Evolutionary conservation across 1,139 yeast species (phyloP), one percentile per base, ranked within the genome.

Genomic region (Spathaspora sp.): DNA sequence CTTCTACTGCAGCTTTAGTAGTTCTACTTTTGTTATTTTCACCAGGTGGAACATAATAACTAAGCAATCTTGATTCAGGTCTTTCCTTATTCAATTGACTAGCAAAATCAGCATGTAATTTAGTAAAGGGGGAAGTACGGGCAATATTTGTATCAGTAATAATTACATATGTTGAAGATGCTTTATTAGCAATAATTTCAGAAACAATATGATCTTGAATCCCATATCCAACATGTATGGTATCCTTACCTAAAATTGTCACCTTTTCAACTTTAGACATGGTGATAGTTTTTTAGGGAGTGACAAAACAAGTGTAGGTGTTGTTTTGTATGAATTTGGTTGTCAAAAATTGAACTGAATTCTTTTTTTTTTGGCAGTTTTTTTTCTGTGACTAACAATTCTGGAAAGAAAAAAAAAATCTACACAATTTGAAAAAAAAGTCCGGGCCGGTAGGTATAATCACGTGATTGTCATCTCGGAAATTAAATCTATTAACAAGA

Each of bases 1-100:
- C 99, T 69, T 95, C 99, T 49, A 95, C 91, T 18, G 82, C 84
- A 23, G 95, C 98, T 67, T 95, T 95, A 39, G 97, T 90, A 46
- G 81, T 82, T 56, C 99, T 79, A 52, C 81, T 86, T 71, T 95
- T 95, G 65, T 88, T 86, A 46, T 89, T 82, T 65, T 95, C 99
- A 41, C 99, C 99, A 0, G 99, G 99, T 6, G 95, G 75, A 17
- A 95, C 89, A 11, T 78, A 74, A 63, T 86, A 91, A 20, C 82
- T 74, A 47, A 95, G 71, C 38, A 95, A 67, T 53, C 98, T 78
- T 2, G 91, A 76, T 7, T 65, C 67, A 0, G 82, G 78, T 34
- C 70, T 56, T 36, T 53, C 47, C n/a, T 43, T 48, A 4, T 49
- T 45, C 43, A 81, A 56, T 44, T 60, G 60, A 1, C 49, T 48